Base-by-base conservation (phyloP, 1,284 basidiomycete genomes). In the Testicularia cyperi region DNA sequence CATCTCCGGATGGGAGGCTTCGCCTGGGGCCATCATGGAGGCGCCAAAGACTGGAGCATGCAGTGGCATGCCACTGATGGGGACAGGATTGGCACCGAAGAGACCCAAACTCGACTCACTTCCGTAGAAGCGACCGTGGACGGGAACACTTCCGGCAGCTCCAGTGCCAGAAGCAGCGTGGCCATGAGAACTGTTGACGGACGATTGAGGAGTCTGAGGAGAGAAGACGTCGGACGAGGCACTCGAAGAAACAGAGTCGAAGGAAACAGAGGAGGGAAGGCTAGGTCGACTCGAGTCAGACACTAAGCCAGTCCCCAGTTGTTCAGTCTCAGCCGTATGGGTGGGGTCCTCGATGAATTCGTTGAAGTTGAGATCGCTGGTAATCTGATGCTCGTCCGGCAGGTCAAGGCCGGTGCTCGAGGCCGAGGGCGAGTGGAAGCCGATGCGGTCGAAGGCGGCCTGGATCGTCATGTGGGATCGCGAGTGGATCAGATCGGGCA, bases 281-380 rank as follows among this genome's bases (percentile, higher is more conserved):
- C n/a, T n/a, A n/a, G n/a, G n/a, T n/a, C n/a, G n/a, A n/a, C n/a
- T n/a, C n/a, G n/a, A n/a, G n/a, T n/a, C n/a, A n/a, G n/a, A n/a
- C n/a, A n/a, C n/a, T n/a, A n/a, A n/a, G n/a, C n/a, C n/a, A n/a
- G n/a, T n/a, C n/a, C n/a, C n/a, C n/a, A n/a, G n/a, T n/a, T n/a
- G n/a, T n/a, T 52, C 41, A 26, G 18, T 25, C 29, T 34, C 46
- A 9, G 16, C 44, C 10, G 21, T 13, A 12, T 51, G 47, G 14
- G 44, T 30, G 18, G 39, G 33, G 33, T 64, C 58, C 26, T 68
- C 56, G 45, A 70, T 69, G 44, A 70, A 70, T 2, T 70, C 68
- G 39, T 57, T 43, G 42, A 70, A 55, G 51, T 55, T 61, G 29
- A 70, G 69, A 25, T 41, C 53, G 53, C 35, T 12, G 6, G 29